Base-by-base conservation (phyloP, 2,329 filamentous ascomycete species). In the Hypoxylon sp. region DNA sequence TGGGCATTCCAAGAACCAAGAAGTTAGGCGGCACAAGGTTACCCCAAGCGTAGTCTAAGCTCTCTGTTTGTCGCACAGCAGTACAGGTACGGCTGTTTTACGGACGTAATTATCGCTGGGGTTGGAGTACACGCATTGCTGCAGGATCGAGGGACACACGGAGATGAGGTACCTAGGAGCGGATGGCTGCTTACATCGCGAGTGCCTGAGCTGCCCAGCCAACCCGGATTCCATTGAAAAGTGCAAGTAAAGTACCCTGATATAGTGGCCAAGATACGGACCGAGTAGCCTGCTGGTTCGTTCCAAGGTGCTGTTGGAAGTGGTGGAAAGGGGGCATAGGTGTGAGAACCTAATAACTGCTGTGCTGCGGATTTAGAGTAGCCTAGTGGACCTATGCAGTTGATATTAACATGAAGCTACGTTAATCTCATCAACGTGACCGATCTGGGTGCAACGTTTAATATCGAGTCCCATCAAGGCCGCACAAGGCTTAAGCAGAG, bases 141-240 rank as follows among this genome's bases (percentile, higher is more conserved):
- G 76, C 76, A 78, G 76, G 76, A 78, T 78, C 76, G 76, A 77
- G 71, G 66, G 69, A 74, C 72, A 75, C 72, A 74, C 76, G 73
- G 73, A 78, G 76, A 78, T 78, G 74, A 78, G 74, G 76, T 76
- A 76, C 72, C 67, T 62, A 57, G 56, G 44, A 68, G 66, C 76
- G 76, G 76, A 62, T 77, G 74, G 69, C 74, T 77, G 75, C 76
- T 60, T 73, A 67, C 65, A 65, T 56, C 64, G 70, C 65, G 62
- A 65, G 72, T 57, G 65, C 71, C 69, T 62, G 68, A 73, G 60
- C 56, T 66, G 69, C 62, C 60, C 32, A 72, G 57, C 62, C 50
- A 63, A 54, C 51, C 55, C 46, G 42, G 37, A 54, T 44, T 42
- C 56, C 13, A 60, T 63, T 51, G 39, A 8, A 62, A 48, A 59